phyloP scores from a whole-genome alignment of 148 eudicot species.

The Cornus kousa region DNA sequence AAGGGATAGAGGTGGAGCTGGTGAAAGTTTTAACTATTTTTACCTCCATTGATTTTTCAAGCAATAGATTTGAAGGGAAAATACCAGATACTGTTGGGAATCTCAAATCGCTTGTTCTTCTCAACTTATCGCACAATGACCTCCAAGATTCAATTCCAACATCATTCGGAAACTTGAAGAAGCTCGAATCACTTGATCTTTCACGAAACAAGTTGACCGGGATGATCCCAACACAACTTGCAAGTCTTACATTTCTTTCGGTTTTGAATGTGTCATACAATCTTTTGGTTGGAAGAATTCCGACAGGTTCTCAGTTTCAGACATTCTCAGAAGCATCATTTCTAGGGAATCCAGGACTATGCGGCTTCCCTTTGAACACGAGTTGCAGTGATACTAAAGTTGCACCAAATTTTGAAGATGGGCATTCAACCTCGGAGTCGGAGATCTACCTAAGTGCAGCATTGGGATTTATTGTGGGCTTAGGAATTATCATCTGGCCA shows the following conservation, averaged over 20 bases:
- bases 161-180: too few relatives aligned
- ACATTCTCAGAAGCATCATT: conserved; percentile 7
- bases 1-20: conserved; percentile 18
- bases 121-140: conserved; percentile 19
- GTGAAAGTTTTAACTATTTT: conserved; percentile 16
- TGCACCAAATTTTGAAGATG: too few relatives aligned
- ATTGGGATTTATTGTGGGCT: conserved; percentile 16
- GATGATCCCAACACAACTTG: conserved; percentile 18
- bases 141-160: too few relatives aligned
- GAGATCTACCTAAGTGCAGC: too few relatives aligned
- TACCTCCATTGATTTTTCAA: conserved; percentile 27
- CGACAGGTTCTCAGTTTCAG: conserved; percentile 19
- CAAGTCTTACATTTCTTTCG: conserved; percentile 24
- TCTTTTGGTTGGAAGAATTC: conserved; percentile 19
- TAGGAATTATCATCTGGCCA: conserved; percentile 24
- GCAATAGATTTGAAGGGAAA: conserved; percentile 11
- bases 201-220: conserved; percentile 15
- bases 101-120: conserved; percentile 16
- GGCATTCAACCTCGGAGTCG: too few relatives aligned
- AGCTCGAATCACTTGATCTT: too few relatives aligned
- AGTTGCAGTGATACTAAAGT: too few relatives aligned
- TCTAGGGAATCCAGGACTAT: too few relatives aligned
- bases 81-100: conserved; percentile 23
- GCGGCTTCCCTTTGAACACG: too few relatives aligned
- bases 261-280: conserved; percentile 21